Percentiles rank a stretch among this genome's conserved stretches.
phyloP scores from a whole-genome alignment of 495 filamentous ascomycete species.

The Saxispiralis lemnorum region DNA sequence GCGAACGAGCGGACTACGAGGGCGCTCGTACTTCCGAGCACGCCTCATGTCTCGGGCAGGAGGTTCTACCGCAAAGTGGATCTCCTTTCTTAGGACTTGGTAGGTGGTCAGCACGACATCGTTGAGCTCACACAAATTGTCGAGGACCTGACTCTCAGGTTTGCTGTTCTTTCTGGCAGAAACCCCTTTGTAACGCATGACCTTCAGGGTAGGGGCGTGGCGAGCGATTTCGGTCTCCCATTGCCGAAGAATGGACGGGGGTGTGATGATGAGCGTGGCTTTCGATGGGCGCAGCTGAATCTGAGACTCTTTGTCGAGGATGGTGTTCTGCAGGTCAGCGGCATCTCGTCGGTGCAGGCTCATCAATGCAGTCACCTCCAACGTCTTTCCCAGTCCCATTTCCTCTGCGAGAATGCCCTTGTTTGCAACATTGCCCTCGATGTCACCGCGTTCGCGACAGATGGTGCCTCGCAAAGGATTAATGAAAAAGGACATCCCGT shows the following conservation, averaged over 20 bases:
- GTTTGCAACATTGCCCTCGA: conserved; percentile 21
- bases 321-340: conserved; percentile 3
- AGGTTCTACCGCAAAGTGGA: conserved; percentile 50
- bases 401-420: conserved; percentile 76
- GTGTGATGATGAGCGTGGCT: conserved; percentile 77
- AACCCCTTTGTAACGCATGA: conserved; percentile 28
- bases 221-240: conserved; percentile 64
- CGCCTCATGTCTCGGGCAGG: conserved; percentile 51
- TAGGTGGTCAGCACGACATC: conserved; percentile 86
- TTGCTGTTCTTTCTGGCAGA: conserved; percentile 16
- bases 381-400: conserved; percentile 91
- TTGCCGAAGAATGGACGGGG: conserved; percentile 62
- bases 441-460: conserved; percentile 30
- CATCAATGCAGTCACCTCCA: conserved; percentile 70
- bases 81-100: conserved; percentile 52
- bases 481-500: conserved; percentile 35
- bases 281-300: conserved; percentile 29
- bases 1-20: conserved; percentile 55
- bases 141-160: conserved; percentile 29
- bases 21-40: conserved; percentile 45
- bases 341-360: conserved; percentile 33
- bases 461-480: conserved; percentile 50
- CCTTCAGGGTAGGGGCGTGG: conserved; percentile 46
- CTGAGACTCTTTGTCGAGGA: conserved; percentile 22
- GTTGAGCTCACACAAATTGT: conserved; percentile 30